Base-by-base conservation (phyloP, 1,284 basidiomycete genomes). In the Fistulina hepatica region DNA sequence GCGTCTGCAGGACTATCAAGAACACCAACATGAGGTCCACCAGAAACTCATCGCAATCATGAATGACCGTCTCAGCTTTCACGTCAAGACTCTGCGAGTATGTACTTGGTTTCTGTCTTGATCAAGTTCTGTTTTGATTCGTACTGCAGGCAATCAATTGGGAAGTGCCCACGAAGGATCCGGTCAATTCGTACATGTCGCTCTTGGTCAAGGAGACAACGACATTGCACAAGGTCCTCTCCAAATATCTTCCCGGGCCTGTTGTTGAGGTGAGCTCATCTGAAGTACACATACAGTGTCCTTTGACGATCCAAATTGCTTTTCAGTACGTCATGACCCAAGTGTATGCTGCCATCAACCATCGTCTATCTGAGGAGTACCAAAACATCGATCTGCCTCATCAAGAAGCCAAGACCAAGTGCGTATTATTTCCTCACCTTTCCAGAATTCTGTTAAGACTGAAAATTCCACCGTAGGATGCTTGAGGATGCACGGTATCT, bases 21-120 rank as follows among this genome's bases (percentile, higher is more conserved):
- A 98, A 58, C 94, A 99, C 60, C 95, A 98, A 62, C 90, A 93
- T 56, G 95, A 98, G 65, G 97, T 99, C 38, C 93, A 98, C 58
- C 75, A 89, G 39, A 99, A 99, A 64, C 71, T 99, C 37, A 84
- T 98, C 36, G 86, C 92, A 24, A 99, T 98, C 60, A 98, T 99
- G 95, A 82, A 91, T 37, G 94, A 98, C 61, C 76, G 94, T 36
- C 66, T 98, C 33, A 78, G 70, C 44, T 81, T 86, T 2, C 94
- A 98, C 58, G 81, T 88, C 55, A 80, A 77, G 53, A 66, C 78
- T 19, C 65, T 93, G 39, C 78, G 80, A 62, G 81, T 80, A 54
- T 53, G 71, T 52, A 16, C 33, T 25, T 26, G 21, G 28, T 38
- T 32, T 31, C 24, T 33, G 26, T 36, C 34, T 24, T 32, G 28